Evolutionary conservation across 345 rosid genomes (phyloP).

Genomic region (Tarenaya hassleriana): DNA sequence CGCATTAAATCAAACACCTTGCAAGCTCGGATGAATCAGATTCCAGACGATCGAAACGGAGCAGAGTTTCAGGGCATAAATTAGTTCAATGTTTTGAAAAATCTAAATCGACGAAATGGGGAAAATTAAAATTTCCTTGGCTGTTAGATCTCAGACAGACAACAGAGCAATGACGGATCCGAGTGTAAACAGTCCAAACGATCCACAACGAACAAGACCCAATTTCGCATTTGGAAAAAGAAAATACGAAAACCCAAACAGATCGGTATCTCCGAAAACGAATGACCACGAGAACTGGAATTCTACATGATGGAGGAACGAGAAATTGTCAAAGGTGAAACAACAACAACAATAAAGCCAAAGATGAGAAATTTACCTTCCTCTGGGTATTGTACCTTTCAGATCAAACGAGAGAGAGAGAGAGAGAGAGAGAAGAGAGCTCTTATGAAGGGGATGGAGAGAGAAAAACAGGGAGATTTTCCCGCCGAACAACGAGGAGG

Average conservation of each 20-base stretch:
- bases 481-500: slow-evolving; percentile 11
- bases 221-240: not conserved
- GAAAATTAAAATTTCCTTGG: not conserved
- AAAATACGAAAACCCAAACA: too few relatives aligned
- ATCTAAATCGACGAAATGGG: too few relatives aligned
- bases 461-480: slow-evolving; percentile 20
- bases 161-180: slow-evolving; percentile 1
- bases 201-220: slow-evolving; percentile 1
- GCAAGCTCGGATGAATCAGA: slow-evolving; percentile 14
- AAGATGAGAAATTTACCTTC: slow-evolving; percentile 22
- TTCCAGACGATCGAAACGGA: slow-evolving; percentile 3
- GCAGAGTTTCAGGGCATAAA: too few relatives aligned
- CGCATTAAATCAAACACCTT: slow-evolving; percentile 19
- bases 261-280: slow-evolving; percentile 11
- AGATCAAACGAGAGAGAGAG: slow-evolving; percentile 16
- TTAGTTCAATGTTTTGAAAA: too few relatives aligned
- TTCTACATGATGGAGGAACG: slow-evolving; percentile 1
- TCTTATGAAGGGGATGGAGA: slow-evolving; percentile 11
- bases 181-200: not conserved
- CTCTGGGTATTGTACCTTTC: not conserved
- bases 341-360: too few relatives aligned
- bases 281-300: not conserved
- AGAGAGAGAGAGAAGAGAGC: slow-evolving; percentile 1
- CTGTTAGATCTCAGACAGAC: not conserved
- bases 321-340: not conserved